phyloP scores from a whole-genome alignment of 2,329 filamentous ascomycete species.

The Curvularia eragrostidis region DNA sequence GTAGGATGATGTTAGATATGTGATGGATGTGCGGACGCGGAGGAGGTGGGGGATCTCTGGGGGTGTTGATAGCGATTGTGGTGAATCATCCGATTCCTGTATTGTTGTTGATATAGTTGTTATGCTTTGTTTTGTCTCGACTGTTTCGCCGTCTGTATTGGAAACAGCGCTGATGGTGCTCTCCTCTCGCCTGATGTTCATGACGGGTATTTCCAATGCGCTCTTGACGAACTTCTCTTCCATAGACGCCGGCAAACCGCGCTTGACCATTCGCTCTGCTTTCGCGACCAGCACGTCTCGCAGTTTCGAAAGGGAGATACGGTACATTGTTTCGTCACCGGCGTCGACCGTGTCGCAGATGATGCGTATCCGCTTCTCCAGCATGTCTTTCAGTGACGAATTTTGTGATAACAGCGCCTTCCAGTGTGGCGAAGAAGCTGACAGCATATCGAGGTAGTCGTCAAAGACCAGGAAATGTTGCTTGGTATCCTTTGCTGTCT shows the following conservation, averaged over 20 bases:
- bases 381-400: conserved; percentile 48
- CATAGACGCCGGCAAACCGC: conserved; percentile 76
- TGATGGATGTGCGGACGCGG: conserved; percentile 67
- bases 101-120: conserved; percentile 18
- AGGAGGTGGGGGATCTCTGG: conserved; percentile 64
- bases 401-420: conserved; percentile 60
- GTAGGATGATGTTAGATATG: conserved; percentile 70
- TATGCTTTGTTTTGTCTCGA: background rate
- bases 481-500: conserved; percentile 59
- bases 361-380: conserved; percentile 71
- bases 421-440: conserved; percentile 63
- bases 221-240: conserved; percentile 84
- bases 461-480: conserved; percentile 72
- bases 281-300: conserved; percentile 71
- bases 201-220: conserved; percentile 76
- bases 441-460: conserved; percentile 72
- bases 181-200: conserved; percentile 69
- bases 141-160: conserved; percentile 24
- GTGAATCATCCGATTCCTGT: conserved; percentile 42
- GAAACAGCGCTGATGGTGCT: conserved; percentile 44
- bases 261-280: conserved; percentile 70
- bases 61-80: conserved; percentile 38
- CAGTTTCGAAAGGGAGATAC: conserved; percentile 76
- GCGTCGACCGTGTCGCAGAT: conserved; percentile 85
- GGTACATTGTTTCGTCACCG: conserved; percentile 84